Percentiles rank a stretch among this genome's conserved stretches.
Conservation (phyloP, 805 yeast species). For the Saccharomyces paradoxus region DNA sequence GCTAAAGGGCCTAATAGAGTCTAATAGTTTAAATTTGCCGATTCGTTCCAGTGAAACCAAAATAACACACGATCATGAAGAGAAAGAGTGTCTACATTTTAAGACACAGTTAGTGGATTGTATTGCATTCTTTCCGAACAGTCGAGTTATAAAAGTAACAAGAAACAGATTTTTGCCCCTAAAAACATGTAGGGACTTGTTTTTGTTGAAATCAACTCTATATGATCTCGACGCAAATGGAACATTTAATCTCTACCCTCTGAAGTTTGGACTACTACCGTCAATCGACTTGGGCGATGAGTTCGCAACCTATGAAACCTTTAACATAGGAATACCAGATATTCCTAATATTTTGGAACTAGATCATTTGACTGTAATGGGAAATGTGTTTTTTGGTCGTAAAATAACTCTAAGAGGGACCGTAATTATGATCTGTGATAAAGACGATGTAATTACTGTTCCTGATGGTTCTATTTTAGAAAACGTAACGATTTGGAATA, state of each 20-base stretch:
- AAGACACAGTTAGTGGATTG: neutral
- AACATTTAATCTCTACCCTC: neutral
- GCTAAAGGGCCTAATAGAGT: neutral
- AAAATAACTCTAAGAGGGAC: constrained; percentile 91
- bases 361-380: constrained; percentile 95
- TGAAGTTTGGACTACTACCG: neutral
- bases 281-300: neutral
- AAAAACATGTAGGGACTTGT: neutral
- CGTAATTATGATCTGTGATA: constrained; percentile 93
- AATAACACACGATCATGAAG: neutral
- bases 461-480: constrained; percentile 94
- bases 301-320: neutral
- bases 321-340: constrained; percentile 40
- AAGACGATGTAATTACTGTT: constrained; percentile 92
- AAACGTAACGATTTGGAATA: constrained; percentile 55
- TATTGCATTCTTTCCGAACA: neutral
- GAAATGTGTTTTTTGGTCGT: constrained; percentile 88
- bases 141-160: neutral
- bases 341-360: constrained; percentile 95
- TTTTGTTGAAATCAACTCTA: neutral
- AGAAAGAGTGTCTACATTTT: neutral
- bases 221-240: neutral
- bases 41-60: neutral
- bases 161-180: neutral
- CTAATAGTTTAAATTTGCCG: neutral